Conservation (phyloP, 306 rosid genomes). For the Dryas octopetala region DNA sequence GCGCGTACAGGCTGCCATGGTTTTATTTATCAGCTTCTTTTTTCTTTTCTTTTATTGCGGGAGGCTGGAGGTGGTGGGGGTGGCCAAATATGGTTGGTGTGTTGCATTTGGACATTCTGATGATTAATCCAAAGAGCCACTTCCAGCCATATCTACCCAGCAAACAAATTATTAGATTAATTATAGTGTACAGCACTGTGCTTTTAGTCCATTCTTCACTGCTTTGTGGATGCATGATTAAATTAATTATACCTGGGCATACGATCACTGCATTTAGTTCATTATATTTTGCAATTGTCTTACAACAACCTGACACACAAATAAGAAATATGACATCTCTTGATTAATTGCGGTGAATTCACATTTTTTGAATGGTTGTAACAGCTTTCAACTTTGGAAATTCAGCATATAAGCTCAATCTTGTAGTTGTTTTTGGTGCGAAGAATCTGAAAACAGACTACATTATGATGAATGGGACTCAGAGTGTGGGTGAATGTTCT, state of each 20-base stretch:
- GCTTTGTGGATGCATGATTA: not conserved
- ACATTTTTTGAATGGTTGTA: not conserved
- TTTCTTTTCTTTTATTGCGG: not conserved
- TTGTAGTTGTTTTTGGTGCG: not conserved
- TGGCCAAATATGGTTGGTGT: not conserved
- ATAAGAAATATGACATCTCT: not conserved
- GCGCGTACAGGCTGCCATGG: not conserved
- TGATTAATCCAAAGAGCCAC: not conserved
- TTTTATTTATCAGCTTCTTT: not conserved
- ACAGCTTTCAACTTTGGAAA: not conserved
- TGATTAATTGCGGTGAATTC: not conserved
- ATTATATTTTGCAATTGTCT: constrained; percentile 9
- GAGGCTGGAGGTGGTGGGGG: not conserved
- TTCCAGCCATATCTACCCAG: not conserved
- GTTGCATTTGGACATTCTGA: not conserved
- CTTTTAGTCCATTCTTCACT: too few species aligned
- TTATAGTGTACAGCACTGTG: too few species aligned
- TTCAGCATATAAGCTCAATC: not conserved
- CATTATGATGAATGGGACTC: constrained; percentile 47
- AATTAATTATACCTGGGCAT: not conserved
- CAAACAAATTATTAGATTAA: too few species aligned
- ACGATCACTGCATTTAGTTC: not conserved
- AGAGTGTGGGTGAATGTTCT: constrained; percentile 52
- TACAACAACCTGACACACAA: not conserved
- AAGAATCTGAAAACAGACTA: not conserved